These are phyloP conservation scores for Plasmodium blacklocki DNA, from an alignment of 169 alveolate species.

Conservation along the genomic window DNA sequence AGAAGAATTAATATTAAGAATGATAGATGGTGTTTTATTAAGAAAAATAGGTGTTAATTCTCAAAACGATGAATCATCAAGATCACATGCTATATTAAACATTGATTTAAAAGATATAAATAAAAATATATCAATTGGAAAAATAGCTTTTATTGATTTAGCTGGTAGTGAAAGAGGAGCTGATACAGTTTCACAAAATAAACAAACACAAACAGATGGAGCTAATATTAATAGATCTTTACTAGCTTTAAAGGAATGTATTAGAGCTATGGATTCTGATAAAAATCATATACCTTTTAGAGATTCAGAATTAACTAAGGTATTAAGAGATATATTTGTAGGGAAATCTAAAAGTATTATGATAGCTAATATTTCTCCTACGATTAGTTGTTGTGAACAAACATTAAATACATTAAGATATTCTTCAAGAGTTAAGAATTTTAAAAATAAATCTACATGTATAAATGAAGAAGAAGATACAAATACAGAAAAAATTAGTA, in stretches of 20 bases:
- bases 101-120: constrained; percentile 90
- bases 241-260: constrained; percentile 99
- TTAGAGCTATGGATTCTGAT: constrained; percentile 98
- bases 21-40: constrained; percentile 90
- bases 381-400: constrained; percentile 97
- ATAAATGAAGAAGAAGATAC: constrained; percentile 65
- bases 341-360: constrained; percentile 96
- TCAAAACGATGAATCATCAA: constrained; percentile 97
- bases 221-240: constrained; percentile 99
- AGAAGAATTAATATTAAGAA: constrained; percentile 92
- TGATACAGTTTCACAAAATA: constrained; percentile 95
- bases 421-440: constrained; percentile 97
- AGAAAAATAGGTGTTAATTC: constrained; percentile 97
- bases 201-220: constrained; percentile 97
- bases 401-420: constrained; percentile 98
- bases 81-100: constrained; percentile 99
- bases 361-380: constrained; percentile 99
- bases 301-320: constrained; percentile 97
- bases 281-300: constrained; percentile 99
- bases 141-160: constrained; percentile 96
- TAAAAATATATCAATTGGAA: constrained; percentile 88
- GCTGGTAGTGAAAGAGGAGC: constrained; percentile 99
- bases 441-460: constrained; percentile 85
- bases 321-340: constrained; percentile 95
- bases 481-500: constrained; percentile 39